Percentiles rank a stretch among this genome's conserved stretches.
phyloP scores from a whole-genome alignment of 2,329 filamentous ascomycete species.

The Xylariales sp. region DNA sequence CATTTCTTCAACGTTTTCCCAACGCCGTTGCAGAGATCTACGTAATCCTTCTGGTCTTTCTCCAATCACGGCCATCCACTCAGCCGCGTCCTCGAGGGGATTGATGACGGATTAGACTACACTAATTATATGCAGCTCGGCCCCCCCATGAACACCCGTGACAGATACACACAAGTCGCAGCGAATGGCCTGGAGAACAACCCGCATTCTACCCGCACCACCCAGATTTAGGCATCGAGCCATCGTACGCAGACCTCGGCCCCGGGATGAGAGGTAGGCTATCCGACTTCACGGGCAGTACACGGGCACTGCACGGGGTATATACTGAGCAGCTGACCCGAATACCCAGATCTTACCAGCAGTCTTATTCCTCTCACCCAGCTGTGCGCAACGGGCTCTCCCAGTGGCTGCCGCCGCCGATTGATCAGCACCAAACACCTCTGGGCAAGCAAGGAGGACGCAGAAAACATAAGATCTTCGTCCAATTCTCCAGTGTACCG shows the following conservation, averaged over 20 bases:
- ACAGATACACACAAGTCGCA: not conserved
- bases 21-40: slow-evolving; percentile 19
- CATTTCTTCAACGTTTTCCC: slow-evolving; percentile 11
- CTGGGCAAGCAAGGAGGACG: not conserved
- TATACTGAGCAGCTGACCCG: not conserved
- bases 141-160: not conserved
- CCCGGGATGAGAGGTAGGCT: not conserved
- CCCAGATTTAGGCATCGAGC: not conserved
- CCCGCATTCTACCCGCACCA: not conserved
- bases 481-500: not conserved
- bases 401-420: not conserved
- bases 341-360: not conserved
- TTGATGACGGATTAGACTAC: not conserved
- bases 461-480: slow-evolving; percentile 4
- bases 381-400: not conserved
- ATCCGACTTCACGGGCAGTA: not conserved
- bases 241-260: not conserved
- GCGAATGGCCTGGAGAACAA: not conserved
- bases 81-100: not conserved
- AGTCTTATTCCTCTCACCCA: slow-evolving; percentile 4
- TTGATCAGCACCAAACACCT: slow-evolving; percentile 4
- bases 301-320: not conserved
- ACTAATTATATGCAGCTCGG: too few species aligned
- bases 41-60: not conserved
- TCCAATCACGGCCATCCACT: not conserved